A percentile compares a stretch with the other conserved stretches of the same genome.
Conservation (phyloP, 2,329 filamentous ascomycete species). For the Corinectria fuckeliana region DNA sequence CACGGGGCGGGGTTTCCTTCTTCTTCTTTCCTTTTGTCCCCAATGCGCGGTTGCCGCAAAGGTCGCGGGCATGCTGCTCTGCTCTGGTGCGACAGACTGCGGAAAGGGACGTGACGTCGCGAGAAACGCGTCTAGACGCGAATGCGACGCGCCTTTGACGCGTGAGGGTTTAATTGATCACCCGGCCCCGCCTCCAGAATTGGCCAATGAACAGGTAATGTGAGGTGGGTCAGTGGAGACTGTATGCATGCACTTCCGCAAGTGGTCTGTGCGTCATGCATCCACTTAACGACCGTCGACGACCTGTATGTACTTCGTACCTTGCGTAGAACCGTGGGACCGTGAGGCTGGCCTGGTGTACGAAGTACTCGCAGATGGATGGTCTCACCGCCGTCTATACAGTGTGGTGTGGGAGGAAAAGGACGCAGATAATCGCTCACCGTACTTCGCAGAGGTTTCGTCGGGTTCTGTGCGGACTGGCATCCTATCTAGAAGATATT, state of each 20-base stretch:
- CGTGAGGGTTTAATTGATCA: conserved; percentile 14
- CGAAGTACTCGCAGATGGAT: no score
- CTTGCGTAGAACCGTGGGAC: background rate
- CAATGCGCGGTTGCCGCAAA: conserved; percentile 11
- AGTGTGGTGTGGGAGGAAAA: background rate
- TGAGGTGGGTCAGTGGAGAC: conserved; percentile 19
- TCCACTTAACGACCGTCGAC: conserved; percentile 14
- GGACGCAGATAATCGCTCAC: background rate
- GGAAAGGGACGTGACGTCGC: conserved; percentile 10
- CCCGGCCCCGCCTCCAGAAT: background rate
- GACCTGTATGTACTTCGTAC: background rate
- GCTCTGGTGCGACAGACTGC: background rate
- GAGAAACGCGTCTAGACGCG: conserved; percentile 15
- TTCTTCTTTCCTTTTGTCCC: background rate
- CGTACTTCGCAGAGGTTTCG: background rate
- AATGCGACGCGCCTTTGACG: conserved; percentile 11
- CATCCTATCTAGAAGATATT: background rate
- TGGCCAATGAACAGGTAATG: conserved; percentile 24
- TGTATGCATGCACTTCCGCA: conserved; percentile 36
- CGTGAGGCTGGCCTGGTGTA: background rate
- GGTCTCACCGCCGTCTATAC: conserved; percentile 11
- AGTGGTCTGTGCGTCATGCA: conserved; percentile 30
- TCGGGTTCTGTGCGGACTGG: background rate
- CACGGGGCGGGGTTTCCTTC: background rate
- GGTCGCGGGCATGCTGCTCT: background rate